Percentiles rank a stretch among this genome's conserved stretches.
Conservation (phyloP, 805 yeast species). For the Wickerhamiella dianesei region DNA sequence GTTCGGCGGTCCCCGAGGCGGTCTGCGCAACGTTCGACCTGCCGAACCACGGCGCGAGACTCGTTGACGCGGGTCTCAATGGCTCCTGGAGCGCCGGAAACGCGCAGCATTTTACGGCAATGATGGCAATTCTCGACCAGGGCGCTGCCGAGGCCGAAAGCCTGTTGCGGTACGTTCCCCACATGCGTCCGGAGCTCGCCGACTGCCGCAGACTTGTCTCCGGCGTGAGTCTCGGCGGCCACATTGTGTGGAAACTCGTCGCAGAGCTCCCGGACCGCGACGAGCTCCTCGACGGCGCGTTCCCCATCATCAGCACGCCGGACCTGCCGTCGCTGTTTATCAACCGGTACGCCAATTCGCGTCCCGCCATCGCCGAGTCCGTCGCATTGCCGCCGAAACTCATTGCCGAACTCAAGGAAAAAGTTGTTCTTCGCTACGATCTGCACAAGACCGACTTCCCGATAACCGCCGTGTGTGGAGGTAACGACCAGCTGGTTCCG, state of each 20-base stretch:
- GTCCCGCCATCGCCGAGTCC: slow-evolving; percentile 7
- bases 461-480: slow-evolving; percentile 25
- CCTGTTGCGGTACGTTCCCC: slow-evolving; percentile 34
- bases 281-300: slow-evolving; percentile 23
- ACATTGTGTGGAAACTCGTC: slow-evolving; percentile 36
- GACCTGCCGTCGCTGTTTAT: slow-evolving; percentile 34
- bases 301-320: slow-evolving; percentile 40
- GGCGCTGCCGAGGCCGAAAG: slow-evolving; percentile 33
- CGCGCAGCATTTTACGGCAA: slow-evolving; percentile 36
- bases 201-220: slow-evolving; percentile 26
- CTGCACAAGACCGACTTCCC: slow-evolving; percentile 10
- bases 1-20: slow-evolving; percentile 10
- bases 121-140: slow-evolving; percentile 37
- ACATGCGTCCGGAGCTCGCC: slow-evolving; percentile 23
- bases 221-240: slow-evolving; percentile 48
- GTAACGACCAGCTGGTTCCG: slow-evolving; percentile 27
- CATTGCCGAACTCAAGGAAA: not conserved
- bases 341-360: slow-evolving; percentile 26
- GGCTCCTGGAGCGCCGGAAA: slow-evolving; percentile 37
- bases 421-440: not conserved
- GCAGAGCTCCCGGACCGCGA: slow-evolving; percentile 29
- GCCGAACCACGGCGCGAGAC: slow-evolving; percentile 44
- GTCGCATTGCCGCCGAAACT: slow-evolving; percentile 9
- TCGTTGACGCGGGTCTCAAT: slow-evolving; percentile 28
- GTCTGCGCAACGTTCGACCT: slow-evolving; percentile 40